Evolutionary conservation across 2,329 filamentous ascomycete species (phyloP).

Genomic region (Mollisia scopiformis): DNA sequence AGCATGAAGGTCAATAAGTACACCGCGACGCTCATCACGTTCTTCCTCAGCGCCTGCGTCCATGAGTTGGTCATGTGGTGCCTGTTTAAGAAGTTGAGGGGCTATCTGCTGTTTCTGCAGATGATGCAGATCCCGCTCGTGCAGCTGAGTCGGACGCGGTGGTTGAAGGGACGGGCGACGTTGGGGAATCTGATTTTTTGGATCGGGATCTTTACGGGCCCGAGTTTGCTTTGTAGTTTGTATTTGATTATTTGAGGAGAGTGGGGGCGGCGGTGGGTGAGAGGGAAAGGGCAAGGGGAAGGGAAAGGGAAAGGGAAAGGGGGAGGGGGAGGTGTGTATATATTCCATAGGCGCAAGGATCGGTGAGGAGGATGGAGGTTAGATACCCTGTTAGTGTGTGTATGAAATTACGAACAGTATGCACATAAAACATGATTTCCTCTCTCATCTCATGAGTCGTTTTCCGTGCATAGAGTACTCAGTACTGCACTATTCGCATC

Average conservation of each 20-base stretch:
- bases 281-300: no score
- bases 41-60: constrained; percentile 38
- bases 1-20: constrained; percentile 71
- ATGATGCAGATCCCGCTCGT: constrained; percentile 76
- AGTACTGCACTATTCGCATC: no score
- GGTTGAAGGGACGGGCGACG: constrained; percentile 63
- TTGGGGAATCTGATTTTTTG: constrained; percentile 79
- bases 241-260: constrained; percentile 59
- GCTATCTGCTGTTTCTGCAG: constrained; percentile 74
- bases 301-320: no score
- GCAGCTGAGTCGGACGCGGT: constrained; percentile 65
- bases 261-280: no score
- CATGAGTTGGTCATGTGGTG: constrained; percentile 78
- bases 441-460: no score
- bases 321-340: no score
- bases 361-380: no score
- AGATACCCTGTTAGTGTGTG: no score
- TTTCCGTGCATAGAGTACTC: no score
- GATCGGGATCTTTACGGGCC: constrained; percentile 77
- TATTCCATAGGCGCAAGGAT: no score
- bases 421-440: no score
- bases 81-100: constrained; percentile 76
- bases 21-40: constrained; percentile 59
- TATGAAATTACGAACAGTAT: no score
- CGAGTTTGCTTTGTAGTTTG: constrained; percentile 66